Evolutionary conservation across 176 grass and related monocot species (phyloP), one percentile per base, ranked within the genome.

Genomic region (Carex parvula): DNA sequence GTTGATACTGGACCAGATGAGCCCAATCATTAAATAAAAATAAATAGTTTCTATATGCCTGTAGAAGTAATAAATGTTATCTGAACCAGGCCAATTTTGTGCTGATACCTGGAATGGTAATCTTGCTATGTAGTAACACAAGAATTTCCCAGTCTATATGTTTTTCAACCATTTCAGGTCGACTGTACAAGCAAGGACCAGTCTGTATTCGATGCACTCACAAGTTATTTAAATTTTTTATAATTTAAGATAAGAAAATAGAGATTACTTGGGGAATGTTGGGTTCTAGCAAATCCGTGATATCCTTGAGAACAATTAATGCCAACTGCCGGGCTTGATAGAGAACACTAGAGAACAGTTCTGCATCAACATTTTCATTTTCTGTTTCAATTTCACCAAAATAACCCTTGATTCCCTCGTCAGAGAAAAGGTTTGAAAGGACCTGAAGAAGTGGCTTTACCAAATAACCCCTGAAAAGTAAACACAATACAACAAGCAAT

Each of bases 221-320:
- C 21, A 64, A 54, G 30, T 50, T 3, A 62, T 65, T 39, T 35
- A 16, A 74, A 15, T 5, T 13, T 13, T 13, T 50, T 26, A 74
- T n/a, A 74, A 48, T 26, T 73, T 21, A 74, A 74, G 29, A 76
- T 53, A 12, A 32, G 16, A 17, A 15, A 18, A 78, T 26, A 35
- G 74, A 46, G 15, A 87, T 77, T 90, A 91, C 91, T 74, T 90
- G 16, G 79, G 90, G 66, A 86, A 24, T 37, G 73, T 83, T 81
- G 4, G 74, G n/a, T 55, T 90, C 65, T 32, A 93, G 79, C 33
- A 92, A 90, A 90, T 95, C 95, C 0, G 72, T 91, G 64, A 98
- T 95, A 91, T 98, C 95, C 86, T 94, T 98, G 14, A 98, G 91
- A 70, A 91, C 85, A 52, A 98, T 42, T 50, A 98, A 86, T 90